Base-by-base conservation (phyloP, 2,329 filamentous ascomycete genomes). In the Cucurbitaria berberidis region DNA sequence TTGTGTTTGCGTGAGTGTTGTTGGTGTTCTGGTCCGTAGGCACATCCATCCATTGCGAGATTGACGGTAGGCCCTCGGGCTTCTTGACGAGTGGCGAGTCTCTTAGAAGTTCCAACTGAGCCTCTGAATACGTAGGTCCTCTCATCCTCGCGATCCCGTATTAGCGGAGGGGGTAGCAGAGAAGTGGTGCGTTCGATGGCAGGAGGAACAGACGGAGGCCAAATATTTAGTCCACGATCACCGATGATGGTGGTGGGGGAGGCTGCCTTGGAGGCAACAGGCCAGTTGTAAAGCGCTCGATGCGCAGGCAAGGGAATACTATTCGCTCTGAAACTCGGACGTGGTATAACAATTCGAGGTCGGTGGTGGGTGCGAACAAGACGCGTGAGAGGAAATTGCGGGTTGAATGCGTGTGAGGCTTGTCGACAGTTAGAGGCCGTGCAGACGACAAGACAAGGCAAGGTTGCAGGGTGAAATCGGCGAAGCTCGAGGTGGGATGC, bases 11-110 rank as follows among this genome's bases (percentile, higher is more conserved):
- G 39, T 62, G 64, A 53, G 56, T 67, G 60, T 66, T 68, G 51
- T 55, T 65, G 49, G 51, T 53, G 32, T 39, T 66, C 29, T 69
- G 65, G 21, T 74, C 72, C 22, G 61, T 53, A 18, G 69, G 63
- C 39, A 66, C 96, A 89, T 93, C 92, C 91, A 97, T 96, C 93
- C 93, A 98, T 81, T 96, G 91, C 78, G 96, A 91, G 59, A 89
- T 84, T 22, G 91, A 89, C 61, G 92, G 93, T 40, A 97, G 83
- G 60, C 83, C 84, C 59, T 88, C 80, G 41, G 93, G 93, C 77
- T 90, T 96, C 66, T 84, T 80, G 70, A 92, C 92, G 74, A 96
- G 81, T 62, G 92, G 92, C 60, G 93, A 97, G 55, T 89, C 82
- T 76, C 88, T 86, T 68, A 98, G 81, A 74, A 83, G 82, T 67